Percentiles rank a stretch among this genome's conserved stretches.
phyloP scores from a whole-genome alignment of 768 basidiomycete genomes.

The Fistulinella prunicolor region DNA sequence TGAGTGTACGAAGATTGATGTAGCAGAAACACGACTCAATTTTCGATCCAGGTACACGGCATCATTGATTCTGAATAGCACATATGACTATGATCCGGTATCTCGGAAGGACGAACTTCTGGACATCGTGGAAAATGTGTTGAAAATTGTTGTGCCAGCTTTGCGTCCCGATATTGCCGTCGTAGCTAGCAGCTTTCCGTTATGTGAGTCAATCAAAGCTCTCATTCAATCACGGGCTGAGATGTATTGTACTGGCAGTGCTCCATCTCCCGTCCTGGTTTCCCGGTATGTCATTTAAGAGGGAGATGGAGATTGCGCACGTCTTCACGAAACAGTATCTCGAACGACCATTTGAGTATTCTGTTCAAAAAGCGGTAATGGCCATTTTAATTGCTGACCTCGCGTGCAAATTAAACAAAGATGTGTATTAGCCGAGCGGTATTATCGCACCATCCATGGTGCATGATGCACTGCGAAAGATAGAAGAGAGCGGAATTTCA shows the following conservation, averaged over 20 bases:
- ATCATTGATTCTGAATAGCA: background rate
- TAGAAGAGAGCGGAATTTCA: background rate
- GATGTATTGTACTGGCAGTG: background rate
- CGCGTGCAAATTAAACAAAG: background rate
- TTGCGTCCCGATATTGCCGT: background rate
- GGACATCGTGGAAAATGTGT: background rate
- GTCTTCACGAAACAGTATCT: background rate
- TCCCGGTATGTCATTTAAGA: slow-evolving; percentile 10
- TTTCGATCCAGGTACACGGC: background rate
- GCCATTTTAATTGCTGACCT: background rate
- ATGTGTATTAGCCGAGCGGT: background rate
- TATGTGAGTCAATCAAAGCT: background rate
- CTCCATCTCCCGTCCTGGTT: slow-evolving; percentile 6
- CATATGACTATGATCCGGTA: background rate
- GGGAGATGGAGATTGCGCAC: background rate
- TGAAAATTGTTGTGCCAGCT: background rate
- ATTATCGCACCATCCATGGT: background rate
- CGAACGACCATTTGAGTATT: slow-evolving; percentile 1
- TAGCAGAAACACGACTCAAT: too few species aligned
- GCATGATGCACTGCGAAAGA: background rate
- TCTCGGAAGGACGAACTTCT: slow-evolving; percentile 1
- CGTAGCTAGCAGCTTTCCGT: background rate
- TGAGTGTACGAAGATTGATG: background rate
- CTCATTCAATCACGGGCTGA: background rate
- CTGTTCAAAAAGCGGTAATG: background rate